phyloP scores from a whole-genome alignment of 148 eudicot species.

The Selenicereus undatus region DNA sequence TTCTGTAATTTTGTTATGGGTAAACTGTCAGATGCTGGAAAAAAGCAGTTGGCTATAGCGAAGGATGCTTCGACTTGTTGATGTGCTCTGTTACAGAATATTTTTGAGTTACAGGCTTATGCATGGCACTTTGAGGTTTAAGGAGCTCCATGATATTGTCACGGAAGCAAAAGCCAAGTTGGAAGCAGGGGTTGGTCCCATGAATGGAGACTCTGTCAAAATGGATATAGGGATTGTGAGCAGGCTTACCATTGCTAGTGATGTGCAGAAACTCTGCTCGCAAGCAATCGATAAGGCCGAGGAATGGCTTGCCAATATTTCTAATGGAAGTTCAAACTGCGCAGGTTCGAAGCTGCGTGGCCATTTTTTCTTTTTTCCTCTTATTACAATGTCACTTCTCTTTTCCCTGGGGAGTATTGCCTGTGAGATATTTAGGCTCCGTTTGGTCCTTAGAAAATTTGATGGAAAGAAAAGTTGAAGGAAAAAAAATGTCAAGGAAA shows the following conservation, averaged over 20 bases:
- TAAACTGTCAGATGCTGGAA: slow-evolving; percentile 66
- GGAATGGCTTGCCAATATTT: slow-evolving; percentile 50
- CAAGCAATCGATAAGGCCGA: slow-evolving; percentile 75
- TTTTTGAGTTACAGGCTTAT: slow-evolving; percentile 74
- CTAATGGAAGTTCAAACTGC: slow-evolving; percentile 27
- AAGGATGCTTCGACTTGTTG: slow-evolving; percentile 85
- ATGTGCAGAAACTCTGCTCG: slow-evolving; percentile 79
- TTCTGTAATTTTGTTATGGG: slow-evolving; percentile 3
- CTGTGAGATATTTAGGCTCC: neutral
- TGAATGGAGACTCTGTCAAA: slow-evolving; percentile 59
- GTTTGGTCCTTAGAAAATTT: too few species aligned
- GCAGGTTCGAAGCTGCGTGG: slow-evolving; percentile 38
- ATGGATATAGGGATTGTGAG: slow-evolving; percentile 79
- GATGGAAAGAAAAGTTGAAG: too few species aligned
- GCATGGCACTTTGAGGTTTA: slow-evolving; percentile 66
- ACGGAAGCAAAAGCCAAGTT: slow-evolving; percentile 64
- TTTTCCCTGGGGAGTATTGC: neutral
- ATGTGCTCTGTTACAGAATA: slow-evolving; percentile 74
- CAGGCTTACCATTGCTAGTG: slow-evolving; percentile 67
- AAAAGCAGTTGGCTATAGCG: slow-evolving; percentile 77
- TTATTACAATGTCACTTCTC: slow-evolving; percentile 4
- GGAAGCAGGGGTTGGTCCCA: slow-evolving; percentile 82
- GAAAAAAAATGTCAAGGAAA: too few species aligned
- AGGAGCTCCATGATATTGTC: slow-evolving; percentile 70
- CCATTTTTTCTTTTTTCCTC: neutral